Evolutionary conservation across 495 filamentous ascomycete species (phyloP), one percentile per base, ranked within the genome.

Genomic region (Clavariopsis aquatica): DNA sequence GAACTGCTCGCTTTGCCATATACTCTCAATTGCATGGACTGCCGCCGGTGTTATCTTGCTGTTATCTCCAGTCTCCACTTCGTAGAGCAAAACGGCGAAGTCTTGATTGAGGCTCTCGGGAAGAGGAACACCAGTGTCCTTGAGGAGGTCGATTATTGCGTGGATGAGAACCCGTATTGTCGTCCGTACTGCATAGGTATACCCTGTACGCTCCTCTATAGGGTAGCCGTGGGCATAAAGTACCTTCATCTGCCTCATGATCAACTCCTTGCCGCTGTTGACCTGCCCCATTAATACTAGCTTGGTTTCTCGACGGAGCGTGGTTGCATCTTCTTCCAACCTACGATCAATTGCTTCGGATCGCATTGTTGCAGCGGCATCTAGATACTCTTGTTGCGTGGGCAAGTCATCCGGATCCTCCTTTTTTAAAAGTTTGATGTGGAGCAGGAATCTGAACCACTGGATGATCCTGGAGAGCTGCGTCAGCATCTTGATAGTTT

Each of bases 191-290:
- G 60, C 65, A 27, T 29, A 31, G 19, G 20, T 19, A 24, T 68
- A 64, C 1, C 19, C 29, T 41, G 60, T 52, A 4, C 60, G 65
- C 55, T 68, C 59, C 27, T 68, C 65, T 19, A 49, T 38, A 1
- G 65, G 60, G 27, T 68, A 68, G 2, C 65, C 65, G 43, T 64
- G 52, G 1, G 59, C 59, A 46, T 63, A 68, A 17, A 68, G 28
- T 2, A 63, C 59, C 34, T 68, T 60, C 53, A 68, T 68, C 54
- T 68, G 65, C 19, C 65, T 20, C 65, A 64, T 68, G 45, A 68
- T 68, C 2, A 68, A 54, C 27, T 68, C 65, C 56, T 68, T 68
- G 2, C 65, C 65, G 53, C 59, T 59, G 38, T 55, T 55, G 20
- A 26, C 27, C 24, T 26, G 27, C 10, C 65, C 65, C 29, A 68